These are phyloP conservation scores for Blastocystis sp. DNA, from an alignment of 352 stramenopile genomes.

Conservation along the genomic window DNA sequence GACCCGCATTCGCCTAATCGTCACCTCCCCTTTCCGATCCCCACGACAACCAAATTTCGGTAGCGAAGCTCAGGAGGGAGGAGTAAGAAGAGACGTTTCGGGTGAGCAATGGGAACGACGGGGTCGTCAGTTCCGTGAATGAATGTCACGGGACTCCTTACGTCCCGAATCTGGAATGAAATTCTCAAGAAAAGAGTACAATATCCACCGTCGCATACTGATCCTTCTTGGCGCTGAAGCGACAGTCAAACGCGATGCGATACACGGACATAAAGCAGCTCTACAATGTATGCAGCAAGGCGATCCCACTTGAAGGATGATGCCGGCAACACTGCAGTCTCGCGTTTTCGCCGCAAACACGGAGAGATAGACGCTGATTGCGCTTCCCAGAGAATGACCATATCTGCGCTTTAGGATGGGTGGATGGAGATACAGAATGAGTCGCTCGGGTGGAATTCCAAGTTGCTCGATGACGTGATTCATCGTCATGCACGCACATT, in stretches of 20 bases:
- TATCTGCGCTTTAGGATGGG: background rate
- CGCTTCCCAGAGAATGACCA: slow-evolving; percentile 51
- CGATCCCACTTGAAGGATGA: background rate
- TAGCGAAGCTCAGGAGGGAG: slow-evolving; percentile 15
- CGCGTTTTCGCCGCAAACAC: background rate
- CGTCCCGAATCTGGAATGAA: background rate
- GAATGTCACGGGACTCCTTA: background rate
- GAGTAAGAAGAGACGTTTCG: slow-evolving; percentile 6
- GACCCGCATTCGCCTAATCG: background rate
- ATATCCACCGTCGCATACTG: slow-evolving; percentile 4
- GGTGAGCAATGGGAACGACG: slow-evolving; percentile 5
- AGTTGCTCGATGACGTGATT: slow-evolving; percentile 40
- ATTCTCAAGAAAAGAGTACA: background rate
- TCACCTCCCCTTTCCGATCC: too few species aligned
- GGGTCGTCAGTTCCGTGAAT: slow-evolving; percentile 15
- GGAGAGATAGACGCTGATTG: background rate
- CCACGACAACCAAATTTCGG: slow-evolving; percentile 24
- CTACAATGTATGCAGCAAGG: background rate
- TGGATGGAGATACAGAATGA: background rate
- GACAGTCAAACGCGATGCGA: slow-evolving; percentile 4
- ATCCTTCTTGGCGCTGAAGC: background rate
- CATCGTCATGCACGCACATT: background rate
- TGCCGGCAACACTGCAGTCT: background rate
- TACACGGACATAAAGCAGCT: slow-evolving; percentile 53
- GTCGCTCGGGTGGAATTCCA: background rate